Evolutionary conservation across 2,329 filamentous ascomycete genomes (phyloP).

Genomic region (Cadophora luteo-olivacea): DNA sequence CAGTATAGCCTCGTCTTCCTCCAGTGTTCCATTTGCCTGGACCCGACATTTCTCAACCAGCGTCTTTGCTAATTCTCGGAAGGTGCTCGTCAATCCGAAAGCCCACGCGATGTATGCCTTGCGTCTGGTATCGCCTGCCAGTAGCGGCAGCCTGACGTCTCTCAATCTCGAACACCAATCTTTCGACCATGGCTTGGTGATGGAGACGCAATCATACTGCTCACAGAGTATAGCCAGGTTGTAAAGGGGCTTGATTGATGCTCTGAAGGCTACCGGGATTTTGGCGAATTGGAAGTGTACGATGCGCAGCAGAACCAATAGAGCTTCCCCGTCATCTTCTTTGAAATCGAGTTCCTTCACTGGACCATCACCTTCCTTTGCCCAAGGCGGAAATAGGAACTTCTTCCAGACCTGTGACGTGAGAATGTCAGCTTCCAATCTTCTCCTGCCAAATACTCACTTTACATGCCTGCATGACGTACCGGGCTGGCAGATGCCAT

Average conservation of each 20-base stretch:
- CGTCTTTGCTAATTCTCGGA: neutral
- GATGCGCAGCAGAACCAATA: conserved; percentile 13
- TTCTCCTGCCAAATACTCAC: neutral
- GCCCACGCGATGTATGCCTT: neutral
- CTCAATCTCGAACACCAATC: neutral
- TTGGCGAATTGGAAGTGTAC: conserved; percentile 6
- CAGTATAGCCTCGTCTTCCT: neutral
- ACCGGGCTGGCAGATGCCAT: neutral
- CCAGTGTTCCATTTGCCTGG: neutral
- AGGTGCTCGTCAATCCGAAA: neutral
- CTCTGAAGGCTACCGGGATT: neutral
- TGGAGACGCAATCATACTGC: conserved; percentile 8
- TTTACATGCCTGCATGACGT: neutral
- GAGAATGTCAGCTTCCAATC: neutral
- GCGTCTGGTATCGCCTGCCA: neutral
- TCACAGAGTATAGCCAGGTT: neutral
- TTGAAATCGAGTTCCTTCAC: neutral
- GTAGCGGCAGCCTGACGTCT: neutral
- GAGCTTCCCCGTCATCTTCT: conserved; percentile 11
- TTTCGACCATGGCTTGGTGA: neutral
- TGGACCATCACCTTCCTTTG: neutral
- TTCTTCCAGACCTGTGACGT: neutral
- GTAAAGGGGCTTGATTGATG: neutral
- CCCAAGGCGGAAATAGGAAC: neutral
- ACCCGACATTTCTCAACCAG: neutral